Evolutionary conservation across 2,329 filamentous ascomycete genomes (phyloP).

Genomic region (Ophiocordyceps camponoti-floridani): DNA sequence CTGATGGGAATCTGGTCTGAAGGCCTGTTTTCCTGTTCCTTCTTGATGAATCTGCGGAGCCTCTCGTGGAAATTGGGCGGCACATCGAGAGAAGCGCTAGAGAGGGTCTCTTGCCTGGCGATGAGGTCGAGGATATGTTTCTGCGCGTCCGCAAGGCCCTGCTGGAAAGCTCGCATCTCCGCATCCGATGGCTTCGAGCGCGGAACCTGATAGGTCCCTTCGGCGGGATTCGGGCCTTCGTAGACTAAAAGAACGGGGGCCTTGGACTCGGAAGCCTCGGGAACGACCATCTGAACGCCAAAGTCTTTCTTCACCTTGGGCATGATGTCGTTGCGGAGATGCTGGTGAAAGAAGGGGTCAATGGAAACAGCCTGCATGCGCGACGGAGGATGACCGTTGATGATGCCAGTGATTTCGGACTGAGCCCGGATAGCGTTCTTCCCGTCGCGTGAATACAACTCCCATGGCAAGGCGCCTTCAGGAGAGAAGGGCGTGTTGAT

Average conservation of each 20-base stretch:
- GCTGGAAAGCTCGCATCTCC: conserved; percentile 34
- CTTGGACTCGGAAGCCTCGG: conserved; percentile 39
- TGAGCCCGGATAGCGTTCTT: conserved; percentile 67
- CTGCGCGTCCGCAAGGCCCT: conserved; percentile 35
- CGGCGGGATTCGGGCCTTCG: conserved; percentile 39
- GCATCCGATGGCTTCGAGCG: conserved; percentile 30
- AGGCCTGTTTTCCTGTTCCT: conserved; percentile 40
- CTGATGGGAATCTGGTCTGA: conserved; percentile 40
- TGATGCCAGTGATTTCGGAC: conserved; percentile 55
- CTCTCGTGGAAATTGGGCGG: conserved; percentile 46
- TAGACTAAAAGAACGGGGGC: conserved; percentile 56
- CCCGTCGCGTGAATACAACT: conserved; percentile 71
- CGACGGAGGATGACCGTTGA: conserved; percentile 56
- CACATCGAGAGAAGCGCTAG: conserved; percentile 33
- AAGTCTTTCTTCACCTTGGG: conserved; percentile 47
- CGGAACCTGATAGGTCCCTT: conserved; percentile 33
- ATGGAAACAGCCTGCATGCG: conserved; percentile 50
- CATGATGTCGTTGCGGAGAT: conserved; percentile 46
- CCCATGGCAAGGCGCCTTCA: conserved; percentile 61
- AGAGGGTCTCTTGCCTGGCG: conserved; percentile 38
- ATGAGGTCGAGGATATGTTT: conserved; percentile 40
- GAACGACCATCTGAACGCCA: conserved; percentile 58
- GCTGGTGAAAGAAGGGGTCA: conserved; percentile 64
- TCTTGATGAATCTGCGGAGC: conserved; percentile 44
- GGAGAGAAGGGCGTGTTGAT: conserved; percentile 62